Evolutionary conservation across 768 basidiomycete genomes (phyloP).

Genomic region (Leccinum rimulosum): DNA sequence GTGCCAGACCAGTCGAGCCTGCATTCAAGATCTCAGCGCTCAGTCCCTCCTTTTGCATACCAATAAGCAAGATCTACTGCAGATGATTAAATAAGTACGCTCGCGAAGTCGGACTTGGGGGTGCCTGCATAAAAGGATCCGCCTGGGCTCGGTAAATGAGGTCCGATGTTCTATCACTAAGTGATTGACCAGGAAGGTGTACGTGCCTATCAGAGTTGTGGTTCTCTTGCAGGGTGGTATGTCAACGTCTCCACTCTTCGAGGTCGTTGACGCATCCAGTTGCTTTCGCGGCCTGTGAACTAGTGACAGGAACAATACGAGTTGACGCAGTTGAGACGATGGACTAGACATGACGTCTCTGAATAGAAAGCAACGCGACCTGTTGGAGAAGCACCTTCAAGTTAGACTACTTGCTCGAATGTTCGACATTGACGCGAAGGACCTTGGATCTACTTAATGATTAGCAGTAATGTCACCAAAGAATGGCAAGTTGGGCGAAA

Average conservation of each 20-base stretch:
- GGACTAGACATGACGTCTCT: neutral
- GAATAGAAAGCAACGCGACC: neutral
- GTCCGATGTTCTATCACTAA: neutral
- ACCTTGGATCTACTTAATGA: neutral
- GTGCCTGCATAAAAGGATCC: neutral
- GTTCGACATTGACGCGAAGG: neutral
- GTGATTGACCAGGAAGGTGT: neutral
- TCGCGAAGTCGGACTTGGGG: neutral
- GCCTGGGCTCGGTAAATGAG: neutral
- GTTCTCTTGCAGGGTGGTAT: neutral
- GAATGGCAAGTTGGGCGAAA: neutral
- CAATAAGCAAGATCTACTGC: neutral
- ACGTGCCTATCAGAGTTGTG: neutral
- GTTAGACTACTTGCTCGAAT: neutral
- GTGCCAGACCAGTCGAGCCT: neutral
- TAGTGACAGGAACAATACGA: neutral
- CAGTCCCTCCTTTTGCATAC: no score
- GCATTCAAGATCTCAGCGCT: neutral
- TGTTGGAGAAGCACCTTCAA: neutral
- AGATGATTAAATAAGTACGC: neutral
- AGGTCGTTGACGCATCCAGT: neutral
- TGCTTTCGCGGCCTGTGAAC: neutral
- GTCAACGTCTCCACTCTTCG: neutral
- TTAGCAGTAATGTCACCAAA: neutral
- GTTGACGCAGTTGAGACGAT: neutral